Conservation (phyloP, 2,329 filamentous ascomycete species). For the Fusarium nematophilum region DNA sequence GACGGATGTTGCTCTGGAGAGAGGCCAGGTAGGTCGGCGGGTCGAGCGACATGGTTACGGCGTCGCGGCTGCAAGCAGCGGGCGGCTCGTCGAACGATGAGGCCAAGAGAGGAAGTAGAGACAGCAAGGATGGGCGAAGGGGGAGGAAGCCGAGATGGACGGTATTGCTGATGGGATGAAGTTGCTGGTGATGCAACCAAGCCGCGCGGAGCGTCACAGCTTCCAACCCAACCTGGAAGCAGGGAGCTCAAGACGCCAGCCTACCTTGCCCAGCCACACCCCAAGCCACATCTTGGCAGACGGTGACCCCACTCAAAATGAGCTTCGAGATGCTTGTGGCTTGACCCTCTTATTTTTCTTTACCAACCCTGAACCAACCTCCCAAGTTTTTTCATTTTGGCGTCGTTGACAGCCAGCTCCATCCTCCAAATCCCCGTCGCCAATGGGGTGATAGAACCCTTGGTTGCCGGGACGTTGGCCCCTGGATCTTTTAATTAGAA, state of each 20-base stretch:
- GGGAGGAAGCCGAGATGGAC: constrained; percentile 15
- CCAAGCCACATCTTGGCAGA: constrained; percentile 26
- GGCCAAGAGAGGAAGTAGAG: constrained; percentile 12
- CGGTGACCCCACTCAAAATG: too few species aligned
- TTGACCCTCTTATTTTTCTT: background rate
- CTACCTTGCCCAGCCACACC: constrained; percentile 38
- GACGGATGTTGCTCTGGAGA: constrained; percentile 96
- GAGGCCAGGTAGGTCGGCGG: constrained; percentile 86
- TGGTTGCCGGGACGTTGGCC: constrained; percentile 20
- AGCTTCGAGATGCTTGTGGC: background rate
- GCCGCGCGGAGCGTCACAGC: constrained; percentile 42
- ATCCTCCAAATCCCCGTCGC: constrained; percentile 3
- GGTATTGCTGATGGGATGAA: constrained; percentile 40
- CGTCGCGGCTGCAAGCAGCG: constrained; percentile 44
- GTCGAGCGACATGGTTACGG: constrained; percentile 82
- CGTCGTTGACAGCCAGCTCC: constrained; percentile 21
- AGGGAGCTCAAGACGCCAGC: constrained; percentile 17
- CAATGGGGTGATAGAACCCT: constrained; percentile 29
- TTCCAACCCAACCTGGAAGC: constrained; percentile 34
- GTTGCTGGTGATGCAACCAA: constrained; percentile 47
- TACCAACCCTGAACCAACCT: constrained; percentile 37
- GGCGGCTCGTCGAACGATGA: constrained; percentile 26
- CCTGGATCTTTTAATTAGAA: constrained; percentile 37
- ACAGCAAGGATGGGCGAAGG: too few species aligned
- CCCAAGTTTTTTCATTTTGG: constrained; percentile 34